A percentile compares a stretch with the other conserved stretches of the same genome.
phyloP scores from a whole-genome alignment of 257 asterid genomes.

The Haberlea rhodopensis region DNA sequence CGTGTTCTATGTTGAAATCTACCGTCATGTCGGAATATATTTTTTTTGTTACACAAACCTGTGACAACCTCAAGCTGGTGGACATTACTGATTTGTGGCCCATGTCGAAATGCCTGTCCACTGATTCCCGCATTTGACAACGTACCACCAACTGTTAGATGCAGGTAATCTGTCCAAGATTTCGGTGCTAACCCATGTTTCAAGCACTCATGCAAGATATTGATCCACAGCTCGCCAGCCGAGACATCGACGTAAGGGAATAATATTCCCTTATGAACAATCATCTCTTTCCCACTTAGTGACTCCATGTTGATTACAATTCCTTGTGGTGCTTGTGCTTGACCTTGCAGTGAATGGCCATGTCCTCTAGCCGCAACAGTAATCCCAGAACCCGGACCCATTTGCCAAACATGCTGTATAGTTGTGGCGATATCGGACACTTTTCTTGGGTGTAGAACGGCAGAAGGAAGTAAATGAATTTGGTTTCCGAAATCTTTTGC shows the following conservation, averaged over 20 bases:
- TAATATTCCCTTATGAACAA: constrained; percentile 38
- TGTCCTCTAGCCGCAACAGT: constrained; percentile 82
- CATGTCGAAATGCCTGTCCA: constrained; percentile 89
- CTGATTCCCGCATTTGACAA: constrained; percentile 90
- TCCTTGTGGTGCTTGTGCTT: constrained; percentile 72
- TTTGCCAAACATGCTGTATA: constrained; percentile 65
- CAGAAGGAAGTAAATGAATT: constrained; percentile 58
- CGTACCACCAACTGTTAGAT: constrained; percentile 88
- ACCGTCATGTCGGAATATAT: neutral
- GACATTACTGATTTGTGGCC: constrained; percentile 94
- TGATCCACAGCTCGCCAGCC: constrained; percentile 89
- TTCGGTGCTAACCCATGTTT: constrained; percentile 74
- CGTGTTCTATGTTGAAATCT: neutral
- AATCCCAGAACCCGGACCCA: constrained; percentile 62
- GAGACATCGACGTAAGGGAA: constrained; percentile 64
- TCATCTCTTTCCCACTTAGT: constrained; percentile 47
- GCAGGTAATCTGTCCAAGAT: constrained; percentile 93
- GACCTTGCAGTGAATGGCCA: constrained; percentile 78
- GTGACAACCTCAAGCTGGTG: constrained; percentile 85
- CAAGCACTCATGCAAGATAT: constrained; percentile 61
- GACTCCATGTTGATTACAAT: constrained; percentile 76
- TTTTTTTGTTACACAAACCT: constrained; percentile 46
- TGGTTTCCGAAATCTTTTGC: constrained; percentile 76
- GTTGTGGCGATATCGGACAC: constrained; percentile 65
- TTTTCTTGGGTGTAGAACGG: constrained; percentile 72